Conservation (phyloP, 371 early-diverging fungal species). For the Mucor indicus region DNA sequence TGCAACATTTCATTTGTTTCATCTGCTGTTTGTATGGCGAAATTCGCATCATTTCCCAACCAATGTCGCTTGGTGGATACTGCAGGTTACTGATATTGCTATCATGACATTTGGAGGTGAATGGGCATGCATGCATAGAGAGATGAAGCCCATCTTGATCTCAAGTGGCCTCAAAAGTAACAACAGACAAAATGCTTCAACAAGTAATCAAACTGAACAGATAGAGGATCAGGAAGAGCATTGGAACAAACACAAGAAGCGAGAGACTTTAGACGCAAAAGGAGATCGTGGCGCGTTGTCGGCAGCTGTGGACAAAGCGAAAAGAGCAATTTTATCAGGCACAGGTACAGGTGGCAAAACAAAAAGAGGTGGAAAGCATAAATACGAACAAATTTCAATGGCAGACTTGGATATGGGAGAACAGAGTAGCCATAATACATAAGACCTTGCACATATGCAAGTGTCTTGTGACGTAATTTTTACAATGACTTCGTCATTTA, state of each 20-base stretch:
- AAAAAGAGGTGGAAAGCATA: slow-evolving; percentile 21
- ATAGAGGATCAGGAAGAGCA: slow-evolving; percentile 2
- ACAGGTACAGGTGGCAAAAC: no score
- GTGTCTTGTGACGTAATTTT: no score
- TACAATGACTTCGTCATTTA: no score
- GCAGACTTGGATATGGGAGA: slow-evolving; percentile 17
- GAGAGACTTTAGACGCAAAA: slow-evolving; percentile 20
- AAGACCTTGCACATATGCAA: no score
- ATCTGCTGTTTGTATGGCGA: slow-evolving; percentile 53
- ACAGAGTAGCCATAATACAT: no score
- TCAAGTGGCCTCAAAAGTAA: slow-evolving; percentile 20
- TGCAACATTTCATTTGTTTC: slow-evolving; percentile 69
- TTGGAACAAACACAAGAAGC: no score
- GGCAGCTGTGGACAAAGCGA: slow-evolving; percentile 36
- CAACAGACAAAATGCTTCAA: no score
- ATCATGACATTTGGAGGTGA: slow-evolving; percentile 79
- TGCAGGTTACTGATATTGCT: slow-evolving; percentile 47
- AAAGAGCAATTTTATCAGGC: slow-evolving; percentile 22
- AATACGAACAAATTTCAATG: slow-evolving; percentile 44
- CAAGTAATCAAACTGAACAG: no score
- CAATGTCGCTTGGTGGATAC: slow-evolving; percentile 69
- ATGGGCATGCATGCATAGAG: slow-evolving; percentile 78
- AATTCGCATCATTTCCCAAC: slow-evolving; percentile 63
- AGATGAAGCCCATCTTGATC: slow-evolving; percentile 79
- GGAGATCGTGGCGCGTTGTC: slow-evolving; percentile 29